These are phyloP conservation scores for Pichia cactophila DNA, from an alignment of 1,139 yeast genomes.

Conservation along the genomic window DNA sequence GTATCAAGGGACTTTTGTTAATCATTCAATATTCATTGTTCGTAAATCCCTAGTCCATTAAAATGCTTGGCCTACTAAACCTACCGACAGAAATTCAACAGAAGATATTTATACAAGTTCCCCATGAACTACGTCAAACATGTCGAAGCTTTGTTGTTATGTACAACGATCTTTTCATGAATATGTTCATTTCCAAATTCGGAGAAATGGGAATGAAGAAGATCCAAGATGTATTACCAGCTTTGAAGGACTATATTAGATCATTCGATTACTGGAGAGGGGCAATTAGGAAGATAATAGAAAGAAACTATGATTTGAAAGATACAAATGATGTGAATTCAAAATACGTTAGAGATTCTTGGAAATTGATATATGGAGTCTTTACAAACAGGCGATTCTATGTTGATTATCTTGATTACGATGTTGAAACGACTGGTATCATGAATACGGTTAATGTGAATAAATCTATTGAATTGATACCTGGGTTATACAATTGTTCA, in stretches of 20 bases:
- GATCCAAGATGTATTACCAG: conserved; percentile 34
- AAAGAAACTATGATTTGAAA: conserved; percentile 25
- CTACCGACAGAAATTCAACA: conserved; percentile 49
- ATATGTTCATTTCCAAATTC: conserved; percentile 36
- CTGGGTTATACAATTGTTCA: conserved; percentile 42
- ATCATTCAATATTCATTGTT: neutral
- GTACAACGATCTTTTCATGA: conserved; percentile 43
- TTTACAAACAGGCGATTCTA: conserved; percentile 45
- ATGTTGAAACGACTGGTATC: conserved; percentile 29
- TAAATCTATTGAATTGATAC: conserved; percentile 40
- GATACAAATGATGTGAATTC: conserved; percentile 18
- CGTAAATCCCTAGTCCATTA: too few species aligned
- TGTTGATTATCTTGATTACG: conserved; percentile 45
- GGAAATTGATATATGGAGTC: conserved; percentile 47
- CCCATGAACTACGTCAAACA: conserved; percentile 30
- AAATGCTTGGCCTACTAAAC: conserved; percentile 10
- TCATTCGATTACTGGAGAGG: conserved; percentile 43
- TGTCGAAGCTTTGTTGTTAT: conserved; percentile 38
- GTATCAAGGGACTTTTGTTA: too few species aligned
- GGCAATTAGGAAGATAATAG: conserved; percentile 31
- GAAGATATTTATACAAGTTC: conserved; percentile 35
- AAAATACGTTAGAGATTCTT: conserved; percentile 39
- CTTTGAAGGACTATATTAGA: conserved; percentile 34
- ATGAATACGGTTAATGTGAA: conserved; percentile 2
- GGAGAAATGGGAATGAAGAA: conserved; percentile 33